Evolutionary conservation across 2,329 filamentous ascomycete species (phyloP).

Genomic region (Trichoderma endophyticum): DNA sequence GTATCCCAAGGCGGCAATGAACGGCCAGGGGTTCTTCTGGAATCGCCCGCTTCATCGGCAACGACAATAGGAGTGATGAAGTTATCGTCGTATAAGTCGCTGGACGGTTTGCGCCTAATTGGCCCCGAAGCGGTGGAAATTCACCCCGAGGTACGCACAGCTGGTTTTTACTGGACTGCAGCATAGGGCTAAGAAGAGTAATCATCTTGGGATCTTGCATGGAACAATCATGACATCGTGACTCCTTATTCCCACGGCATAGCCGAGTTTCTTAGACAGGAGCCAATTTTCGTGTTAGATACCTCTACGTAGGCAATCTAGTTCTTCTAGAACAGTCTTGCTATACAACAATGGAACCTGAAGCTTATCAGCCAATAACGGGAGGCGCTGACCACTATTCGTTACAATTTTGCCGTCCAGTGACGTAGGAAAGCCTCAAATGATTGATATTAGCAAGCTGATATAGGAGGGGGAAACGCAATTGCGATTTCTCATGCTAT

Average conservation of each 20-base stretch:
- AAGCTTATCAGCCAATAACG: background rate
- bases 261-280: background rate
- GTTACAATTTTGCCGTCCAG: background rate
- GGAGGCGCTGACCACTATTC: background rate
- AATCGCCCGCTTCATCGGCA: background rate
- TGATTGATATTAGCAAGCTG: background rate
- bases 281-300: background rate
- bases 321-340: background rate
- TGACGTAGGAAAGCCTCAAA: background rate
- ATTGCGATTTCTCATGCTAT: background rate
- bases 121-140: background rate
- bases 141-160: background rate
- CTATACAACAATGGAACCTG: background rate
- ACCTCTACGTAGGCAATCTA: background rate
- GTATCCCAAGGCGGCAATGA: background rate
- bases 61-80: background rate
- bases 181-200: background rate
- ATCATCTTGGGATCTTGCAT: background rate
- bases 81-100: background rate
- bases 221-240: background rate
- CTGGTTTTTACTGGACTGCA: accelerated
- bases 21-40: background rate
- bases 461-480: background rate
- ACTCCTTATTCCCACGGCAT: background rate
- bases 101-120: background rate